phyloP scores from a whole-genome alignment of 345 rosid genomes.

The Hirschfeldia incana region DNA sequence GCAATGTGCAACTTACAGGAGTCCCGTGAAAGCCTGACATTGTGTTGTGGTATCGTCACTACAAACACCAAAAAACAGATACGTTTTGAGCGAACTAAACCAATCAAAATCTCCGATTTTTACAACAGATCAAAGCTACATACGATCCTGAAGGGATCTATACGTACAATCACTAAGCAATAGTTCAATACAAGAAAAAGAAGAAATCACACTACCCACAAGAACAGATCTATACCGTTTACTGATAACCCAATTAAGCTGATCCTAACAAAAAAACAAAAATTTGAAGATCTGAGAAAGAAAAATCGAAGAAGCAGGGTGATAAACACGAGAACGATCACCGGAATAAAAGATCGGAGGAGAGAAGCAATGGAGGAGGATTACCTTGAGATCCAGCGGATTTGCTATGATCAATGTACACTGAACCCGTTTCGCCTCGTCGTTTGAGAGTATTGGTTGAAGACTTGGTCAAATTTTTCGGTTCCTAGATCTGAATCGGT shows the following conservation, averaged over 20 bases:
- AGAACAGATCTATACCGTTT: neutral
- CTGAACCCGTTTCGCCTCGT: neutral
- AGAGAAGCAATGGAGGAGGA: neutral
- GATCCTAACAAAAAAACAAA: neutral
- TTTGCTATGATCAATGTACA: neutral
- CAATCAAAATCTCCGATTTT: neutral
- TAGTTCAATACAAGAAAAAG: neutral
- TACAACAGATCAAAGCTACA: neutral
- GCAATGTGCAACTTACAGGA: constrained; percentile 34
- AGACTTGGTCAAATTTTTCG: neutral
- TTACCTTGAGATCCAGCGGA: no score
- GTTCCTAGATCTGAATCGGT: neutral
- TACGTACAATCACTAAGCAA: neutral
- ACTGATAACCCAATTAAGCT: neutral
- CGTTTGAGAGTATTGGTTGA: neutral
- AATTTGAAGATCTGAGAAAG: neutral
- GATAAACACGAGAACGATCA: neutral
- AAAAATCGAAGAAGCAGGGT: neutral
- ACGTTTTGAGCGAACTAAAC: neutral
- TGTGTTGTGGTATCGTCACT: constrained; percentile 5
- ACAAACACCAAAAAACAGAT: constrained; percentile 1
- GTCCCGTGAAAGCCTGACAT: constrained; percentile 36
- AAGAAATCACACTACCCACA: neutral
- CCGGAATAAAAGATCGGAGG: neutral
- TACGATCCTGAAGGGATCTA: neutral